Evolutionary conservation across 306 rosid genomes (phyloP).

Genomic region (Cicer cuneatum): DNA sequence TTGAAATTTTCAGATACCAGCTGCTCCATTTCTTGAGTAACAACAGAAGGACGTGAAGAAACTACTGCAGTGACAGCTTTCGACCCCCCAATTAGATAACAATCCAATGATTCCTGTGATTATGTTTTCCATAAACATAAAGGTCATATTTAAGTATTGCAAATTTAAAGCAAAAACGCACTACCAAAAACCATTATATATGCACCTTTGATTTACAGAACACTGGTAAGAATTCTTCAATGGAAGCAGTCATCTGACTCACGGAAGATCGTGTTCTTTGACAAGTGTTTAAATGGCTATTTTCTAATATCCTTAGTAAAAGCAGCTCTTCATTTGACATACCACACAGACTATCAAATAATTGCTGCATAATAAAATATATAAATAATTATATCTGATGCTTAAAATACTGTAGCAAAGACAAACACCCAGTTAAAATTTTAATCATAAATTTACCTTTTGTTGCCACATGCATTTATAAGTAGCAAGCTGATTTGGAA

Average conservation of each 20-base stretch:
- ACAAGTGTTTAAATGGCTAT: constrained; percentile 68
- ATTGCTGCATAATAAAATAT: constrained; percentile 60
- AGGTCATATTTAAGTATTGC: constrained; percentile 6
- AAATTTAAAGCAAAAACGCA: constrained; percentile 32
- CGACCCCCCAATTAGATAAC: constrained; percentile 60
- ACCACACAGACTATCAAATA: constrained; percentile 71
- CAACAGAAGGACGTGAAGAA: constrained; percentile 48
- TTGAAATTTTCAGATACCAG: constrained; percentile 64
- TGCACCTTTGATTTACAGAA: constrained; percentile 75
- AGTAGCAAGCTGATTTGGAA: constrained; percentile 60
- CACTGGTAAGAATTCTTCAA: constrained; percentile 64
- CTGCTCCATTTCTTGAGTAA: constrained; percentile 68
- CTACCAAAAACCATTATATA: constrained; percentile 39
- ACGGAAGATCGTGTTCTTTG: constrained; percentile 55
- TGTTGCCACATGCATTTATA: constrained; percentile 90
- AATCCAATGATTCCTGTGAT: constrained; percentile 76
- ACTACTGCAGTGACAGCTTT: constrained; percentile 53
- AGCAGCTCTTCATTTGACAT: constrained; percentile 62
- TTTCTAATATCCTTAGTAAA: constrained; percentile 61
- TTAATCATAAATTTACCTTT: constrained; percentile 52
- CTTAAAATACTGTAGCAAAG: constrained; percentile 25
- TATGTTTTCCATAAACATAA: constrained; percentile 38
- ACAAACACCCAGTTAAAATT: constrained; percentile 25
- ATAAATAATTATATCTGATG: constrained; percentile 2
- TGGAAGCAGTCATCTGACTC: constrained; percentile 54